phyloP scores from a whole-genome alignment of 371 early-diverging fungal genomes.

The Saksenaea vasiformis region DNA sequence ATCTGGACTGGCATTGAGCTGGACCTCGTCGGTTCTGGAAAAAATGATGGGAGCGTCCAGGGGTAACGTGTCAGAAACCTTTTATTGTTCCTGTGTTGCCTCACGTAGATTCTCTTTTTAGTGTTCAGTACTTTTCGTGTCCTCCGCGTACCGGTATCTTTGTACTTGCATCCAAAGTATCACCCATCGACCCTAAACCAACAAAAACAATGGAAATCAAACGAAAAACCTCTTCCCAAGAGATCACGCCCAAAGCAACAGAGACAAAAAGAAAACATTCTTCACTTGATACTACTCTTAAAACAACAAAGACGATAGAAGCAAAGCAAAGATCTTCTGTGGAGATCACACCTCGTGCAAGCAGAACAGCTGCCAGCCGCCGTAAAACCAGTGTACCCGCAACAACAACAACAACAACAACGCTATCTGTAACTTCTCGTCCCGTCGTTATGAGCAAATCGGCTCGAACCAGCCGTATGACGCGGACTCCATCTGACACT shows the following conservation, averaged over 20 bases:
- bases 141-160: constrained; percentile 70
- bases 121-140: constrained; percentile 67
- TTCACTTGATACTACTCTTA: neutral
- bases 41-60: constrained; percentile 63
- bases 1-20: constrained; percentile 81
- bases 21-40: constrained; percentile 66
- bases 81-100: constrained; percentile 1
- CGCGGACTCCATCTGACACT: neutral
- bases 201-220: neutral
- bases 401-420: constrained; percentile 8
- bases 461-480: constrained; percentile 2
- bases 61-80: neutral
- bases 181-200: constrained; percentile 8
- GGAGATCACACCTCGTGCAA: constrained; percentile 3
- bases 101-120: constrained; percentile 19
- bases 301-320: constrained; percentile 4
- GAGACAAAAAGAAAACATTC: neutral
- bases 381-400: constrained; percentile 4
- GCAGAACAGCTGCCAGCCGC: constrained; percentile 1
- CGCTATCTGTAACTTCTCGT: neutral
- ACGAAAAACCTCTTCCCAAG: neutral
- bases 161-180: constrained; percentile 59
- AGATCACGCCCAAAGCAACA: neutral
- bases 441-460: constrained; percentile 1
- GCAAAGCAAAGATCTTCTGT: neutral